Base-by-base conservation (phyloP, 2,329 filamentous ascomycete species). In the Graphiopsis chlorocephala region DNA sequence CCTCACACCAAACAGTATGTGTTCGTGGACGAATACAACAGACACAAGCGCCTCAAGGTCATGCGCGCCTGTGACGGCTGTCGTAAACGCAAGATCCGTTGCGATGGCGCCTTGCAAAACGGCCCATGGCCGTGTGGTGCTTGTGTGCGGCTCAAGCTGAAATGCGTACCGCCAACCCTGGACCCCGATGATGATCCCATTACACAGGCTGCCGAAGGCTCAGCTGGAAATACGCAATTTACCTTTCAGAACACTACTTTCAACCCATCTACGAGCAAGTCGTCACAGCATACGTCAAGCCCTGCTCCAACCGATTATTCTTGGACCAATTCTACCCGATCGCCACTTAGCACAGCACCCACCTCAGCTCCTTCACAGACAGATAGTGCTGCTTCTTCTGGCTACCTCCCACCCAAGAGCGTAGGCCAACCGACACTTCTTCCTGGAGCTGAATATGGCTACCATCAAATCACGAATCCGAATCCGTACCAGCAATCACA, bases 1-100 rank as follows among this genome's bases (percentile, higher is more conserved):
- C 90, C 93, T 78, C 91, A 90, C 66, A 91, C 94, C 75, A 94
- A 93, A 82, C 94, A 97, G 78, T 98, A 97, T 90, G 95, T 98
- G 73, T 98, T 98, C 76, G 95, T 98, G 65, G 94, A 98, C 78
- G 94, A 98, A 78, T 95, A 98, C 79, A 98, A 98, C 81, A 90
- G 95, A 69, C 95, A 98, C 80, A 98, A 98, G 80, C 88, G 94
- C 72, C 82, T 98, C 68, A 98, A 98, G 85, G 94, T 97, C 61
- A 97, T 97, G 93, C 89, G 95, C 82, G 95, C 94, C 64, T 98
- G 94, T 78, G 94, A 97, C 80, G 94, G 94, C 66, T 98, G 94
- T 76, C 87, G 94, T 67, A 89, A 93, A 78, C 88, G 94, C 74
- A 99, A 99, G 79, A 99, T 99, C 76, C 97, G 97, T 78, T 99